These are phyloP conservation scores for Mortierella sp. DNA, from an alignment of 371 early-diverging fungal species.

Conservation along the genomic window DNA sequence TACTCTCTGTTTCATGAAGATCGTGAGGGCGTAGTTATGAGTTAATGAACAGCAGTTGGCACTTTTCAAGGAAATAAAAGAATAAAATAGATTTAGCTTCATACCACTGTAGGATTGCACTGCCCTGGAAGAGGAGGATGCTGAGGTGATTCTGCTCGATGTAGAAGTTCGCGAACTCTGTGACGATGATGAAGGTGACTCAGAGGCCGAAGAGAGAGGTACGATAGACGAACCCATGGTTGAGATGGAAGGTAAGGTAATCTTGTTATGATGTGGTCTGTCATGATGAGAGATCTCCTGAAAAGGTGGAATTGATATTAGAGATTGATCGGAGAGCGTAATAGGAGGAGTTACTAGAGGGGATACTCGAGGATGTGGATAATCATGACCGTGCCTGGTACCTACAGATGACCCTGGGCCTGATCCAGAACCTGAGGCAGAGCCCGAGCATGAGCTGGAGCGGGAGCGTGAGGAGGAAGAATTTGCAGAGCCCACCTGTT, in stretches of 20 bases:
- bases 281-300: conserved; percentile 35
- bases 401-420: conserved; percentile 18
- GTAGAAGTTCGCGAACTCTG: conserved; percentile 12
- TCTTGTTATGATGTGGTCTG: conserved; percentile 18
- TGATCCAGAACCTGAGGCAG: conserved; percentile 24
- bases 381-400: conserved; percentile 16
- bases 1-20: not conserved
- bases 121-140: conserved; percentile 15
- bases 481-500: conserved; percentile 10
- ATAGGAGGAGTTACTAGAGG: conserved; percentile 35
- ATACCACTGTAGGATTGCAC: conserved; percentile 11
- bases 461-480: conserved; percentile 24
- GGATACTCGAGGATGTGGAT: conserved; percentile 25
- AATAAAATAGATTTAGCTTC: not conserved
- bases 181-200: conserved; percentile 2
- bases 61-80: not conserved
- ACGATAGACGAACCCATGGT: conserved; percentile 29
- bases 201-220: conserved; percentile 11
- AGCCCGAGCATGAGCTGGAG: conserved; percentile 30
- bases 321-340: conserved; percentile 38
- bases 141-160: conserved; percentile 1
- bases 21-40: not conserved
- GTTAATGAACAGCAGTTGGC: not conserved
- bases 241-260: conserved; percentile 38
- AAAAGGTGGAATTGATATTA: conserved; percentile 52